Evolutionary conservation across 306 rosid species (phyloP).

Genomic region (Carpinus fangiana): DNA sequence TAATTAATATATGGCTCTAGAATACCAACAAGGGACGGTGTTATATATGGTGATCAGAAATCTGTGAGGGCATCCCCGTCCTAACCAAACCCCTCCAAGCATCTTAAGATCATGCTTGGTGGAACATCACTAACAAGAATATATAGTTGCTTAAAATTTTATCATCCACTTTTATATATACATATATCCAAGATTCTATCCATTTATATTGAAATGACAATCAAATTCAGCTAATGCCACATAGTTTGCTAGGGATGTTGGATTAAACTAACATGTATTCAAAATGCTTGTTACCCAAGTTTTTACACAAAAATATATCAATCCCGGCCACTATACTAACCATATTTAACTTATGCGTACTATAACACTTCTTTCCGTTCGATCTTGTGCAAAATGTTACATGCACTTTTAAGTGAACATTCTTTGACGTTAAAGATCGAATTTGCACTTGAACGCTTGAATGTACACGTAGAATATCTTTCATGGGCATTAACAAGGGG

Average conservation of each 20-base stretch:
- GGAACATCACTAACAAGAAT: constrained; percentile 38
- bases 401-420: too few relatives aligned
- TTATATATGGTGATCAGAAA: not conserved
- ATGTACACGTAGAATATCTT: too few relatives aligned
- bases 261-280: too few relatives aligned
- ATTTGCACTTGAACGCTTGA: too few relatives aligned
- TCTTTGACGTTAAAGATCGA: too few relatives aligned
- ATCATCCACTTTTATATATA: constrained; percentile 31
- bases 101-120: constrained; percentile 29
- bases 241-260: not conserved
- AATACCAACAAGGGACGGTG: not conserved
- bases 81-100: constrained; percentile 7
- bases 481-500: too few relatives aligned
- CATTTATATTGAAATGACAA: constrained; percentile 30
- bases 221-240: constrained; percentile 18
- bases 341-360: too few relatives aligned
- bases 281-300: too few relatives aligned
- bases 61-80: not conserved
- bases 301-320: too few relatives aligned
- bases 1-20: not conserved
- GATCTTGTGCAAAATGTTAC: too few relatives aligned
- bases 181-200: constrained; percentile 43
- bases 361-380: too few relatives aligned
- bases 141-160: constrained; percentile 28
- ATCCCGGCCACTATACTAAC: too few relatives aligned